phyloP scores from a whole-genome alignment of 2,329 filamentous ascomycete species.

The Acarospora socialis region DNA sequence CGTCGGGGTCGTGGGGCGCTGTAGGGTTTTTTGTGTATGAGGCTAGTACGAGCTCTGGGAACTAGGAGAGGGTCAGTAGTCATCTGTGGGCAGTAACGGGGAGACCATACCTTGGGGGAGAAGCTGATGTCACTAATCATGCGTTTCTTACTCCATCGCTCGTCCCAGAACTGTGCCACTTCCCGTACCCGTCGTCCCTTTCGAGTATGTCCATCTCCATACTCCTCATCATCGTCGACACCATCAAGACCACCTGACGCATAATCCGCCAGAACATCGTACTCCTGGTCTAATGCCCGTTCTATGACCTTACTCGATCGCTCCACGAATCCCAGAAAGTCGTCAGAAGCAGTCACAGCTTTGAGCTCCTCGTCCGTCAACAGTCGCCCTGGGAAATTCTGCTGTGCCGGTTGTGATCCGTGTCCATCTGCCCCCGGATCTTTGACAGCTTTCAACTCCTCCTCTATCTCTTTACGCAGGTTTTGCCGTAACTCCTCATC shows the following conservation, averaged over 20 bases:
- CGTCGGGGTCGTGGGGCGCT: conserved; percentile 84
- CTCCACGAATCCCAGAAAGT: conserved; percentile 91
- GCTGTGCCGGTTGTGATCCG: conserved; percentile 28
- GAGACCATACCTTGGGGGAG: conserved; percentile 56
- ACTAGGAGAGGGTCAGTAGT: conserved; percentile 29
- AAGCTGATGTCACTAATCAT: conserved; percentile 96
- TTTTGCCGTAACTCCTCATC: conserved; percentile 83
- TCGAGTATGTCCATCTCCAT: conserved; percentile 21
- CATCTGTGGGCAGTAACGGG: not conserved
- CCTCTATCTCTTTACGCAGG: conserved; percentile 78
- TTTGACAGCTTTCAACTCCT: conserved; percentile 66
- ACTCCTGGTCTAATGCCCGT: conserved; percentile 84
- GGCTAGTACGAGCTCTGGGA: conserved; percentile 80
- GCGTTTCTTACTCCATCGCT: conserved; percentile 90
- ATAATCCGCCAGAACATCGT: conserved; percentile 92
- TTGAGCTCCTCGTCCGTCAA: conserved; percentile 74
- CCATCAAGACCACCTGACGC: conserved; percentile 60
- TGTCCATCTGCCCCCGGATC: conserved; percentile 42
- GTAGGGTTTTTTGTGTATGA: conserved; percentile 96
- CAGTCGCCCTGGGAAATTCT: conserved; percentile 60
- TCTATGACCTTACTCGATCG: conserved; percentile 95
- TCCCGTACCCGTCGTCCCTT: conserved; percentile 48
- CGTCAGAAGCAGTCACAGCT: conserved; percentile 79
- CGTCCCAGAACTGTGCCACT: conserved; percentile 83
- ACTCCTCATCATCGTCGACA: conserved; percentile 54